These are phyloP conservation scores for Cardiospermum halicacabum DNA, from an alignment of 345 rosid genomes.

Conservation along the genomic window DNA sequence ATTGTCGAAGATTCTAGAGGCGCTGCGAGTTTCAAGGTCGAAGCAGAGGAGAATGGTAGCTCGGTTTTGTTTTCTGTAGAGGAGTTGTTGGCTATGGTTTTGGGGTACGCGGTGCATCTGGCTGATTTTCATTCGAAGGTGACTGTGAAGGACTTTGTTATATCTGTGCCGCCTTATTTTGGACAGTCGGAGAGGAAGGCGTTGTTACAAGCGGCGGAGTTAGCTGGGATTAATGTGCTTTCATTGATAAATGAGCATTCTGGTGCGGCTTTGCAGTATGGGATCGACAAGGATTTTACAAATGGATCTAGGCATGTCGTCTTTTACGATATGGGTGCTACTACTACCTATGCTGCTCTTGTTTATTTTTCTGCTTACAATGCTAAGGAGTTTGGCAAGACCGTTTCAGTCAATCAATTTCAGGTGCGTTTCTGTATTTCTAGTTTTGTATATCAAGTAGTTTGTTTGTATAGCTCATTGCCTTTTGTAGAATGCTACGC, in stretches of 20 bases:
- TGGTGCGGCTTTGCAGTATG: conserved; percentile 97
- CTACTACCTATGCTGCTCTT: conserved; percentile 84
- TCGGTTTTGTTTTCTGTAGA: conserved; percentile 59
- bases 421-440: too few relatives aligned
- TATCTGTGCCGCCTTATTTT: conserved; percentile 85
- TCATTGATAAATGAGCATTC: conserved; percentile 80
- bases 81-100: conserved; percentile 88
- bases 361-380: conserved; percentile 83
- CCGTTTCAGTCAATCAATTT: conserved; percentile 82
- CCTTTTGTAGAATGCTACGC: neutral
- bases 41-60: conserved; percentile 34
- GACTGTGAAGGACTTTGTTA: conserved; percentile 63
- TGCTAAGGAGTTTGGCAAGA: conserved; percentile 84
- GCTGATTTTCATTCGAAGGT: conserved; percentile 82
- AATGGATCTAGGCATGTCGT: conserved; percentile 84
- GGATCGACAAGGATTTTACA: conserved; percentile 90
- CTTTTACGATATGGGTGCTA: conserved; percentile 96
- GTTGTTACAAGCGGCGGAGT: conserved; percentile 74
- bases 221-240: conserved; percentile 91
- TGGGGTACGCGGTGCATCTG: conserved; percentile 57
- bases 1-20: conserved; percentile 80
- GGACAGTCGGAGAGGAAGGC: conserved; percentile 96
- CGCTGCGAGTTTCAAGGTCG: conserved; percentile 49
- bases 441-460: too few relatives aligned
- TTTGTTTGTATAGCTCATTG: too few relatives aligned